These are phyloP conservation scores for Cinchona pubescens DNA, from an alignment of 257 asterid species.

Conservation along the genomic window DNA sequence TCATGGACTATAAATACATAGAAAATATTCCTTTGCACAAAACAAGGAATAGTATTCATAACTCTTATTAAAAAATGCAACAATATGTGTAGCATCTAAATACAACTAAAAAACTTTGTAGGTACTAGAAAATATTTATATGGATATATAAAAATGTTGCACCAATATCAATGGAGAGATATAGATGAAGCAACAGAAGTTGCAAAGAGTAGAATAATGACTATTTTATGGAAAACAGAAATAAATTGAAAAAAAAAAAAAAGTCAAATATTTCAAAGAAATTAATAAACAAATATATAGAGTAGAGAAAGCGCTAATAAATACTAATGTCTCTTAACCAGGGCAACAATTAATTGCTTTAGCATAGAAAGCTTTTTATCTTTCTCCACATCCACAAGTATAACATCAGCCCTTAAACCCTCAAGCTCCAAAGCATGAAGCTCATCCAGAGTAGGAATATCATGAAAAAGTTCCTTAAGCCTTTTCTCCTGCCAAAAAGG, in stretches of 20 bases:
- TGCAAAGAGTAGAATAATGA: not conserved
- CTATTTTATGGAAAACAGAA: not conserved
- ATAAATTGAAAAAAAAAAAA: not conserved
- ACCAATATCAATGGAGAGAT: not conserved
- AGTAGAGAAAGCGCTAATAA: conserved; percentile 6
- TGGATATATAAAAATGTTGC: not conserved
- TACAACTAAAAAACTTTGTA: not conserved
- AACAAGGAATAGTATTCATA: not conserved
- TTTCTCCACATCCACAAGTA: conserved; percentile 81
- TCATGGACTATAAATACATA: not conserved
- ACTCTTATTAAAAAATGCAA: not conserved
- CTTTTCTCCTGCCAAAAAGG: conserved; percentile 63
- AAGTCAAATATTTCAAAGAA: not conserved
- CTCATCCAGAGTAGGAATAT: conserved; percentile 84
- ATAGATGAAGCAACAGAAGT: not conserved
- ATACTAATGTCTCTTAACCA: conserved; percentile 87
- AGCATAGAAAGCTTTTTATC: conserved; percentile 89
- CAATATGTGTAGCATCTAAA: not conserved
- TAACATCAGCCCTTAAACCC: conserved; percentile 77
- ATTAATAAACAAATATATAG: not conserved
- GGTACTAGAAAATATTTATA: not conserved
- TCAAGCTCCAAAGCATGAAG: conserved; percentile 74
- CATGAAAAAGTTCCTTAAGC: conserved; percentile 79
- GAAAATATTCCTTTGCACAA: not conserved
- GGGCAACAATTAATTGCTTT: conserved; percentile 72